Conservation (phyloP, 2,329 filamentous ascomycete species). For the Paramyrothecium roridum region DNA sequence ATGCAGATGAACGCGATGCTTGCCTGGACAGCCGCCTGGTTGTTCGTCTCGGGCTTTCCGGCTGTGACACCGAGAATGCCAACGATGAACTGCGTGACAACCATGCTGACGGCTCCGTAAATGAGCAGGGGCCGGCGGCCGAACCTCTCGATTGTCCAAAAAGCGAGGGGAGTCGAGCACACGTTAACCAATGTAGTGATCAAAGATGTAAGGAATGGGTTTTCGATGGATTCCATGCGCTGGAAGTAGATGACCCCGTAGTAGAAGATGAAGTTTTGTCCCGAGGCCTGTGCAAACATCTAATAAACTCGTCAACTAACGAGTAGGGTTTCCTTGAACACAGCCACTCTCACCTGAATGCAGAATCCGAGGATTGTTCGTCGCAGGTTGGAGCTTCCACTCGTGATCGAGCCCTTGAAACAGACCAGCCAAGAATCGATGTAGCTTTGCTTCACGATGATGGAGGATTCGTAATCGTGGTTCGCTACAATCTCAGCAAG, state of each 20-base stretch:
- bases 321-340: neutral
- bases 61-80: slow-evolving; percentile 53
- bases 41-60: slow-evolving; percentile 14
- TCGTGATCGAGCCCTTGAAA: slow-evolving; percentile 52
- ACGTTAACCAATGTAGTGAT: slow-evolving; percentile 78
- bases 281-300: slow-evolving; percentile 54
- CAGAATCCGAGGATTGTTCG: slow-evolving; percentile 55
- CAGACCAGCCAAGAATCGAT: slow-evolving; percentile 57
- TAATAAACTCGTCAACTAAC: slow-evolving; percentile 16
- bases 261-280: slow-evolving; percentile 72
- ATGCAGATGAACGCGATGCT: slow-evolving; percentile 76
- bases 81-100: slow-evolving; percentile 67
- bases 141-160: slow-evolving; percentile 67
- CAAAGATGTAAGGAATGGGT: slow-evolving; percentile 69
- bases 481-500: slow-evolving; percentile 73
- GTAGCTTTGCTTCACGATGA: slow-evolving; percentile 56
- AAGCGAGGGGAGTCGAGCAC: slow-evolving; percentile 67
- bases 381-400: slow-evolving; percentile 54
- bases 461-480: slow-evolving; percentile 63
- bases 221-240: slow-evolving; percentile 59
- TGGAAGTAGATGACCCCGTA: slow-evolving; percentile 70
- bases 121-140: slow-evolving; percentile 69
- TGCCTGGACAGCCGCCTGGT: slow-evolving; percentile 35
- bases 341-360: slow-evolving; percentile 19
- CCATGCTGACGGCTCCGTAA: slow-evolving; percentile 67